Conservation (phyloP, 148 eudicot species). For the Arbutus unedo region DNA sequence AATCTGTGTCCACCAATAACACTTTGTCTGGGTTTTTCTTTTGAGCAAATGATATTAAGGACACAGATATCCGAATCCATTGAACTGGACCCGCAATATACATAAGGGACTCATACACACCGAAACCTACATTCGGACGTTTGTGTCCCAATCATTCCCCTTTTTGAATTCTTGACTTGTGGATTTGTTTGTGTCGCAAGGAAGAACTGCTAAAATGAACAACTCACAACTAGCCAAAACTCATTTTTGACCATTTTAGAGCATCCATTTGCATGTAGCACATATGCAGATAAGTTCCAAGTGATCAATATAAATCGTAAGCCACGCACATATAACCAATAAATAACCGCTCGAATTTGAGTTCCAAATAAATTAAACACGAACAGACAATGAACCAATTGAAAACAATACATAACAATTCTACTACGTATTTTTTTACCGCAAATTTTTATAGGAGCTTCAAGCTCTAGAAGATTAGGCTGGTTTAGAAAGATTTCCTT, state of each 20-base stretch:
- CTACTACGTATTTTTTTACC: slow-evolving; percentile 26
- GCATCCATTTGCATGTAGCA: not conserved
- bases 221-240: not conserved
- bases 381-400: not conserved
- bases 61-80: too few relatives aligned
- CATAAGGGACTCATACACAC: too few relatives aligned
- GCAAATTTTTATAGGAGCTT: slow-evolving; percentile 89
- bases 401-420: not conserved
- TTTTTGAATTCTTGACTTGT: too few relatives aligned
- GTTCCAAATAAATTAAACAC: not conserved
- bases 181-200: not conserved
- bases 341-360: not conserved
- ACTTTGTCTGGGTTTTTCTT: not conserved
- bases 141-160: too few relatives aligned
- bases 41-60: too few relatives aligned
- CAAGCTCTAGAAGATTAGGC: slow-evolving; percentile 86
- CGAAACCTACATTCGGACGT: too few relatives aligned
- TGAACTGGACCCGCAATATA: too few relatives aligned
- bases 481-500: slow-evolving; percentile 67
- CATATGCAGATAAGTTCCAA: not conserved
- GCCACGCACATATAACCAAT: not conserved
- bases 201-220: not conserved
- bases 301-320: not conserved
- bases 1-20: not conserved
- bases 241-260: not conserved